Evolutionary conservation across 345 rosid genomes (phyloP), one percentile per base, ranked within the genome.

Genomic region (Lepidium aucheri): DNA sequence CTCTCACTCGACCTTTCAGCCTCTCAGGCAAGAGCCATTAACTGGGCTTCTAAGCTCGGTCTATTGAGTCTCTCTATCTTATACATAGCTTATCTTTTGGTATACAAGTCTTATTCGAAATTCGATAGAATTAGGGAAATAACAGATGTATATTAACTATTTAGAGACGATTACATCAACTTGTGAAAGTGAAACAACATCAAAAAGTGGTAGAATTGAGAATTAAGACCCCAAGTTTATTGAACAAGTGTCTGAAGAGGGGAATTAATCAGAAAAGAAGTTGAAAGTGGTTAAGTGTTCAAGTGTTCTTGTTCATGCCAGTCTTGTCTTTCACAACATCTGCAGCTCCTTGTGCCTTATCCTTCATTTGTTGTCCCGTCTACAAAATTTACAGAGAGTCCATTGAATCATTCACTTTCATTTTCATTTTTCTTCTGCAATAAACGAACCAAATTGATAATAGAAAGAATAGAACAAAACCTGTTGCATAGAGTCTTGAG

Each of bases 261-360:
- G 50, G 42, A 36, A 8, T 44, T 14, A 34, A 54, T 15, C 9
- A 55, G 20, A 28, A 28, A 7, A 9, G 16, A 56, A 32, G 32
- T 1, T 32, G 22, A 39, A 71, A 45, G 11, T 51, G n/a, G 9
- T 64, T 33, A 57, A 13, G 28, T n/a, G n/a, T n/a, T n/a, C n/a
- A n/a, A n/a, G n/a, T 34, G 70, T 57, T 72, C 14, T 77, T 80
- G 69, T 82, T 85, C 84, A 76, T 54, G 40, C 85, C 86, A 8
- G 86, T 80, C 33, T 86, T 86, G 49, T 85, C 68, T 83, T 79
- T 85, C 1, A 82, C 87, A 3, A 86, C 88, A n/a, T 87, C 88
- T 39, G 80, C 82, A 47, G 92, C 90, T 61, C 82, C 95, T 72
- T 81, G 79, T 61, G 91, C 86, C 70, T 74, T 82, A 5, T 69